Evolutionary conservation across 768 basidiomycete species (phyloP).

Genomic region (Inosperma sp.): DNA sequence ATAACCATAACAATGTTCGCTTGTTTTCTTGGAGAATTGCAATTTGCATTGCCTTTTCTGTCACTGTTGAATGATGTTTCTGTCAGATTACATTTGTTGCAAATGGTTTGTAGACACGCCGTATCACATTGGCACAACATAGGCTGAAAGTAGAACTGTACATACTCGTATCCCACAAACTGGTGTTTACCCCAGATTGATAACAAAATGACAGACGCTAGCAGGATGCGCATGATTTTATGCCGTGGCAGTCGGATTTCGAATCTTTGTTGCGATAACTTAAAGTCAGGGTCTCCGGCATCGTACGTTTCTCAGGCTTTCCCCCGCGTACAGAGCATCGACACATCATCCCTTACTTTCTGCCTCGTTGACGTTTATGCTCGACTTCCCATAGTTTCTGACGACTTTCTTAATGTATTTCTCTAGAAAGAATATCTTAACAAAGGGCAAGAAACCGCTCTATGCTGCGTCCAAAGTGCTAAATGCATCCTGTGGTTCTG

Average conservation of each 20-base stretch:
- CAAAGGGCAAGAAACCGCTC: conserved; percentile 50
- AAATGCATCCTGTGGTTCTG: conserved; percentile 45
- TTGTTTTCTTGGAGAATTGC: neutral
- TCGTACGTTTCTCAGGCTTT: no score
- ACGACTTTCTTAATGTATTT: conserved; percentile 38
- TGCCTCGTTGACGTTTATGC: conserved; percentile 17
- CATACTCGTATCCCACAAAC: no score
- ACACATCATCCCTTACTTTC: no score
- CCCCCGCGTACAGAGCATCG: no score
- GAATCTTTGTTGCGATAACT: neutral
- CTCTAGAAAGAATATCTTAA: conserved; percentile 48
- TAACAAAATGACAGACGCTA: neutral
- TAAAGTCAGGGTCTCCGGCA: conserved; percentile 4
- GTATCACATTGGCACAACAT: no score
- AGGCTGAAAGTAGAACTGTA: no score
- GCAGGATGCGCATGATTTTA: neutral
- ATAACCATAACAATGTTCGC: no score
- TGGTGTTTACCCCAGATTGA: neutral
- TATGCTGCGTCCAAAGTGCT: conserved; percentile 54
- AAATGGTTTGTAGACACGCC: conserved; percentile 7
- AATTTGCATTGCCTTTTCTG: neutral
- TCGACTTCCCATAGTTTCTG: conserved; percentile 7
- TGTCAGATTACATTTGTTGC: conserved; percentile 4
- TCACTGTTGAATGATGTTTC: neutral
- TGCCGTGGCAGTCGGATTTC: conserved; percentile 2